Base-by-base conservation (phyloP, 176 grass and related monocot species). In the Cocos nucifera region DNA sequence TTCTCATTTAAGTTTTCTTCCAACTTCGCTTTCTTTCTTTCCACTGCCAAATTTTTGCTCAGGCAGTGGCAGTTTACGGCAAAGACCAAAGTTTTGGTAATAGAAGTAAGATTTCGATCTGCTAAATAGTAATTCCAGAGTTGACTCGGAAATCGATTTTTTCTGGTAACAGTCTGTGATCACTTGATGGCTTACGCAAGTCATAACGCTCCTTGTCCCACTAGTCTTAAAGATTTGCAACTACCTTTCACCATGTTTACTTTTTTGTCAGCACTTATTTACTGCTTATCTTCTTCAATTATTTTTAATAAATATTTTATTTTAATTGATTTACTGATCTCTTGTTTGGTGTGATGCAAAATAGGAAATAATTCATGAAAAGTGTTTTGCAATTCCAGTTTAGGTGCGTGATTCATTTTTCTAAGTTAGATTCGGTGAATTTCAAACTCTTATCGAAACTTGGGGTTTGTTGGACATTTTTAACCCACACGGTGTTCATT, bases 141-240 rank as follows among this genome's bases (percentile, higher is more conserved):
- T n/a, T 27, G 27, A 61, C 26, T 29, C 8, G 58, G 24, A 17
- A 32, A 61, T 32, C 2, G 58, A 39, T 61, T 0, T 16, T 29
- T 39, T 39, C 58, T 19, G 18, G 18, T 61, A 9, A 61, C 58
- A 18, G 17, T 32, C 58, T 4, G 27, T 61, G 17, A 32, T 61
- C 58, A 61, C 17, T 61, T 61, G 29, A 39, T 35, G 27, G 4
- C 22, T 32, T 61, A 24, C 30, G 58, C n/a, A 0, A 16, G 26
- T 61, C 58, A n/a, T 39, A 29, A 29, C 26, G n/a, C n/a, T 61
- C 58, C 25, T n/a, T 35, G 58, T 19, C 58, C 58, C 58, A 61
- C 27, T 17, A 6, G 17, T 61, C 57, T 61, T 61, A 30, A 61
- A 35, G 5, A 30, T 27, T 18, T 56, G 6, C 58, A 61, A 61